These are phyloP conservation scores for Leptographium galeiforme DNA, from an alignment of 2,329 filamentous ascomycete genomes.

Conservation along the genomic window DNA sequence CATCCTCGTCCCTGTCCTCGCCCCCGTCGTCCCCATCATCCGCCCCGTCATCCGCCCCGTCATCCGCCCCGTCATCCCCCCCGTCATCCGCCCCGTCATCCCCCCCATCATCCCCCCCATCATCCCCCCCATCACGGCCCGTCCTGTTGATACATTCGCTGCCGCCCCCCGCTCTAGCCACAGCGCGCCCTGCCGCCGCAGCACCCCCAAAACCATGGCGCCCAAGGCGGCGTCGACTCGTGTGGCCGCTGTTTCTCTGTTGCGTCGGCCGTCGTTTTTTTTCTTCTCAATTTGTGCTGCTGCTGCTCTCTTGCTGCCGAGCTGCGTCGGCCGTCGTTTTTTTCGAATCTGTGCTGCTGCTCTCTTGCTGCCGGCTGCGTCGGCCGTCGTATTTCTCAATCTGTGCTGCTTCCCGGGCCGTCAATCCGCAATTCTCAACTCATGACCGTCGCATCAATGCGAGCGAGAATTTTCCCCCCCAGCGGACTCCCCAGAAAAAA, in stretches of 20 bases:
- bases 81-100: too few relatives aligned
- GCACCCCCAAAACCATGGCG: conserved; percentile 9
- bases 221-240: too few relatives aligned
- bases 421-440: too few relatives aligned
- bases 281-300: too few relatives aligned
- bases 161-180: conserved; percentile 4
- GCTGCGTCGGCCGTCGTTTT: too few relatives aligned
- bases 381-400: neutral
- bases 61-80: neutral
- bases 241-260: too few relatives aligned
- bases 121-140: neutral
- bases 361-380: too few relatives aligned
- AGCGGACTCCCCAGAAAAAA: neutral
- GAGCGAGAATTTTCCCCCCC: neutral
- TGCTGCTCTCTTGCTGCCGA: too few relatives aligned
- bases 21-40: neutral
- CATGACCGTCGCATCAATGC: too few relatives aligned
- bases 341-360: too few relatives aligned
- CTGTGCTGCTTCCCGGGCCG: neutral
- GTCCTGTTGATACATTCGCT: neutral
- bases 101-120: neutral
- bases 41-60: neutral
- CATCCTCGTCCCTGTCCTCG: neutral
- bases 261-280: neutral
- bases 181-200: conserved; percentile 10